Evolutionary conservation across 1,284 basidiomycete genomes (phyloP).

Genomic region (Boletus semigastroideus): DNA sequence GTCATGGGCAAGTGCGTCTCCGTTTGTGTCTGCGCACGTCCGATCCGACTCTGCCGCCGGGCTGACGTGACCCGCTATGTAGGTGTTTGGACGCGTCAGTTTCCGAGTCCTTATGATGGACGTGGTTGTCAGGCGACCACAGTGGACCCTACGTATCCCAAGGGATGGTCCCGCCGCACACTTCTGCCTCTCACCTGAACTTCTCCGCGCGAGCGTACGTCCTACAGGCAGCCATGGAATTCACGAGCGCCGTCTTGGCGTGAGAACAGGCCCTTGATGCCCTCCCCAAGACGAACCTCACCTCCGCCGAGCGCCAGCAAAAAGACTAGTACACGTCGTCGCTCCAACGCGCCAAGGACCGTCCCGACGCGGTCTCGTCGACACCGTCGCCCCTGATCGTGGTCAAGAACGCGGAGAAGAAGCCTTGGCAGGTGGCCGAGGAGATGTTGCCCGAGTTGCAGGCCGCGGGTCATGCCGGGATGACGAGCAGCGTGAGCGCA

Average conservation of each 20-base stretch:
- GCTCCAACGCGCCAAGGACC: background rate
- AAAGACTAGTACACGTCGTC: background rate
- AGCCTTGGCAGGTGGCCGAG: background rate
- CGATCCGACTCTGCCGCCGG: too few species aligned
- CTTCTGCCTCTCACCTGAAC: too few species aligned
- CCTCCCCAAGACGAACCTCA: background rate
- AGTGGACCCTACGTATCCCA: slow-evolving; percentile 3
- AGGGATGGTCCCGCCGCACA: slow-evolving; percentile 5
- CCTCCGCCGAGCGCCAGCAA: background rate
- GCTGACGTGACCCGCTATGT: background rate
- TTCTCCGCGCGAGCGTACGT: too few species aligned
- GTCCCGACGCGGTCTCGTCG: background rate
- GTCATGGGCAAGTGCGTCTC: background rate
- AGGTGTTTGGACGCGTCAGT: slow-evolving; percentile 5
- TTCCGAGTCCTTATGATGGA: too few species aligned
- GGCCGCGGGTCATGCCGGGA: background rate
- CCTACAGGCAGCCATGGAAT: background rate
- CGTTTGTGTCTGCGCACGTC: too few species aligned
- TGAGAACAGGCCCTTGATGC: background rate
- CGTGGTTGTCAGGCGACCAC: background rate
- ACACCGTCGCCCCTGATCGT: background rate
- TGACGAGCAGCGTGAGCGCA: background rate
- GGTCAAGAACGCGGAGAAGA: background rate
- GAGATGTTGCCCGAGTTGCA: slow-evolving; percentile 1
- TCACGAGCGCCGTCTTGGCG: background rate